Conservation (phyloP, 2,329 filamentous ascomycete genomes). For the Harringtonia lauricola region DNA sequence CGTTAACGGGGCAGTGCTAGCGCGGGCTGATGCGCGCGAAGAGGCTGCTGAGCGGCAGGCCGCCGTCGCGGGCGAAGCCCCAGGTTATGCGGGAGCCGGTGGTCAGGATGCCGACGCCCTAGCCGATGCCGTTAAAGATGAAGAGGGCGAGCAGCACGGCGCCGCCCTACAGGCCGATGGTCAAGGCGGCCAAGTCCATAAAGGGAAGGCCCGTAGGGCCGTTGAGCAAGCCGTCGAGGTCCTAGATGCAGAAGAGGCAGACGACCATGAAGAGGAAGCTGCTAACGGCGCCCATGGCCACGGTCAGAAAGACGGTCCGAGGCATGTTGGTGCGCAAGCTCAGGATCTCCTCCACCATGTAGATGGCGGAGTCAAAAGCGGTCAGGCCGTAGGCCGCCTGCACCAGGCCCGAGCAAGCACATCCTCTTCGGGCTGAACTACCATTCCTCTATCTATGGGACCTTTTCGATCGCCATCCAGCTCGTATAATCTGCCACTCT, state of each 20-base stretch:
- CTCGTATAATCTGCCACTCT: slow-evolving; percentile 49
- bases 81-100: slow-evolving; percentile 25
- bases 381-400: slow-evolving; percentile 23
- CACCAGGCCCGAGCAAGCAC: slow-evolving; percentile 33
- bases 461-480: slow-evolving; percentile 59
- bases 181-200: slow-evolving; percentile 27
- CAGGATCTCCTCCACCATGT: slow-evolving; percentile 25
- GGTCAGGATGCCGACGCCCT: slow-evolving; percentile 21
- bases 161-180: slow-evolving; percentile 26
- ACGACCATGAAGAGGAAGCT: slow-evolving; percentile 5
- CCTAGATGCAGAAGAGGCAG: slow-evolving; percentile 8
- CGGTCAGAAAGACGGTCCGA: slow-evolving; percentile 19
- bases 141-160: slow-evolving; percentile 28
- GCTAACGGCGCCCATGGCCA: slow-evolving; percentile 20
- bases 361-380: slow-evolving; percentile 20
- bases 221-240: slow-evolving; percentile 13
- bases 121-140: slow-evolving; percentile 32
- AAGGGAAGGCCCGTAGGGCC: slow-evolving; percentile 31
- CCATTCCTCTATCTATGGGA: slow-evolving; percentile 40
- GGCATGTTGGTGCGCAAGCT: slow-evolving; percentile 20
- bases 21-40: slow-evolving; percentile 24
- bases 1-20: slow-evolving; percentile 26
- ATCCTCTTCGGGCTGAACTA: slow-evolving; percentile 27
- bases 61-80: slow-evolving; percentile 34
- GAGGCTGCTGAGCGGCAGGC: slow-evolving; percentile 26